A percentile compares a stretch with the other conserved stretches of the same genome.
Conservation (phyloP, 2,329 filamentous ascomycete species). For the Orbilia brochopaga region DNA sequence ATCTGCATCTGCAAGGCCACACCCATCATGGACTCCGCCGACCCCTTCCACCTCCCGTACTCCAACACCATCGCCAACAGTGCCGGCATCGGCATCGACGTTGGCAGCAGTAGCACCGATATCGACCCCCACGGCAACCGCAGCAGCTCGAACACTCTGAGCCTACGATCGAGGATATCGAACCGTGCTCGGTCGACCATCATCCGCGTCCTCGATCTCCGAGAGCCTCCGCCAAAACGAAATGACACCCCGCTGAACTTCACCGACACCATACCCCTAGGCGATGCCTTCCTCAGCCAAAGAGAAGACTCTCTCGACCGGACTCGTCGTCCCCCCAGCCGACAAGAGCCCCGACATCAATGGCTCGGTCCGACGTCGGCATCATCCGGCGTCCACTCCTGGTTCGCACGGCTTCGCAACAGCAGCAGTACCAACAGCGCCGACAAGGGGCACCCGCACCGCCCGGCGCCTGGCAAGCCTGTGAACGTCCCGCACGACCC, state of each 20-base stretch:
- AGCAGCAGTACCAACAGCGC: background rate
- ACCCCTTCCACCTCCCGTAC: background rate
- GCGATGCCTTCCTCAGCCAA: background rate
- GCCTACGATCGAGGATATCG: constrained; percentile 29
- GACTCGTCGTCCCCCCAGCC: background rate
- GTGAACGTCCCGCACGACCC: constrained; percentile 13
- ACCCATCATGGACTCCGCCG: background rate
- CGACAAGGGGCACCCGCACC: background rate
- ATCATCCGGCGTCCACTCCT: constrained; percentile 13
- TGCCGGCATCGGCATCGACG: background rate
- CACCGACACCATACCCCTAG: constrained; percentile 7
- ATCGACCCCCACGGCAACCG: background rate
- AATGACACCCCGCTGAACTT: constrained; percentile 46
- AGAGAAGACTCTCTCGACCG: background rate
- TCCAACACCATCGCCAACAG: background rate
- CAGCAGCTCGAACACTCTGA: background rate
- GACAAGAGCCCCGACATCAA: background rate
- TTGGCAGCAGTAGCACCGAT: background rate
- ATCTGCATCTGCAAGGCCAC: no score
- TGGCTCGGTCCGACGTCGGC: background rate
- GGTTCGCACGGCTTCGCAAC: constrained; percentile 26
- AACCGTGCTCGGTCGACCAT: constrained; percentile 34
- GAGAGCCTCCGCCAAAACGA: constrained; percentile 44
- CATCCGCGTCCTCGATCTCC: constrained; percentile 22
- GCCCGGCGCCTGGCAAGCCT: constrained; percentile 13